Evolutionary conservation across 257 asterid species (phyloP), one percentile per base, ranked within the genome.

Genomic region (Henckelia pumila): DNA sequence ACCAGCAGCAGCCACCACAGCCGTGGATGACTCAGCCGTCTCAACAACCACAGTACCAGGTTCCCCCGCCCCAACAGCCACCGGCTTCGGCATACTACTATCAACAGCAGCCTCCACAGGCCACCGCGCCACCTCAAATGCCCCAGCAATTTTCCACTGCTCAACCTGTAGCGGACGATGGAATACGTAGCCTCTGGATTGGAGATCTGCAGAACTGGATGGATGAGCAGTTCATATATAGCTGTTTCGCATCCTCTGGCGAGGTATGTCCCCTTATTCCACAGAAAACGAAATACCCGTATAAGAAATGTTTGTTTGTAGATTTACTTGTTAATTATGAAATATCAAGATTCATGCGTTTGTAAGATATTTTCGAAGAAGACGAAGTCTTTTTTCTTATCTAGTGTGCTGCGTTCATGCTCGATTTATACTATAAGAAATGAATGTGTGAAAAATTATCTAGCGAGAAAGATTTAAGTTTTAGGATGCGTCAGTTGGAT

Each of bases 141-240:
- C 55, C 55, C 5, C 55, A 47, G 2, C 55, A 47, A 76, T 83
- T 73, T 75, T 70, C 80, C 6, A 68, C 75, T 9, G 71, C 81
- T 58, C 89, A 79, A 69, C 75, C 81, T 37, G 49, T 78, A 5
- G 70, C 64, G n/a, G 81, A 84, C 2, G 98, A 88, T 71, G 98
- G 91, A 77, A 76, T 92, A 76, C 85, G 95, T 67, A 92, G 88
- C 61, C 81, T 92, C 53, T 92, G 97, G 97, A 89, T 89, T 75
- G 98, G 98, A 22, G 98, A 92, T 86, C 95, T 92, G 75, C 98
- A 86, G 64, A 78, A 76, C 78, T 92, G 96, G 97, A 92, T 92
- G 97, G 98, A 89, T 26, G 98, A 92, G 77, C 79, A 73, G 69
- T 92, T 87, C 71, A 23, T 92, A 33, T 55, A 61, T 9, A 71